A percentile compares a stretch with the other conserved stretches of the same genome.
Conservation (phyloP, 2,329 filamentous ascomycete genomes). For the Penicillium corylophilum region DNA sequence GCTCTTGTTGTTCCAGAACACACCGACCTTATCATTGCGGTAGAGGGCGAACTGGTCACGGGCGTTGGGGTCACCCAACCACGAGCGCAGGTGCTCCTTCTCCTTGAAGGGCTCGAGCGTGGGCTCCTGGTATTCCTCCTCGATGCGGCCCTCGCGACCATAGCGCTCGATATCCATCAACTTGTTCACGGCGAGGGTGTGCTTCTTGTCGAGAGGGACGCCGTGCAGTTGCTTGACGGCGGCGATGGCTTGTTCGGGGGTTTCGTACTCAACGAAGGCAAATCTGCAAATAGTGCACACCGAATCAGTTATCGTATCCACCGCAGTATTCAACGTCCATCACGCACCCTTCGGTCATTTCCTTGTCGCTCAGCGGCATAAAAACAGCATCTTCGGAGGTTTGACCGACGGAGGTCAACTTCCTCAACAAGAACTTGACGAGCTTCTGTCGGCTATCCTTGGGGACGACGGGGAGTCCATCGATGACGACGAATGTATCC, state of each 20-base stretch:
- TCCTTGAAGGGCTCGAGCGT: slow-evolving; percentile 81
- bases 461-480: slow-evolving; percentile 85
- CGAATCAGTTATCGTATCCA: slow-evolving; percentile 15
- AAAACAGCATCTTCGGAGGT: slow-evolving; percentile 83
- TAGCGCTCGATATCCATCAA: slow-evolving; percentile 96
- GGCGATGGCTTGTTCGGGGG: slow-evolving; percentile 81
- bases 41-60: slow-evolving; percentile 96
- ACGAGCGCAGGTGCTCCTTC: slow-evolving; percentile 92
- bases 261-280: slow-evolving; percentile 95
- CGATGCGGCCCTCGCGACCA: slow-evolving; percentile 86
- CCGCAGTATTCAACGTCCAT: neutral
- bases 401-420: slow-evolving; percentile 81
- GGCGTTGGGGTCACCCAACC: slow-evolving; percentile 83
- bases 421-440: slow-evolving; percentile 92
- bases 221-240: slow-evolving; percentile 86
- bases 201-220: slow-evolving; percentile 90
- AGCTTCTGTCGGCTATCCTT: slow-evolving; percentile 92
- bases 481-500: slow-evolving; percentile 93
- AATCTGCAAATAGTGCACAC: slow-evolving; percentile 58
- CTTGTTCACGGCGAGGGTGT: slow-evolving; percentile 95
- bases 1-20: slow-evolving; percentile 98
- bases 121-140: slow-evolving; percentile 84
- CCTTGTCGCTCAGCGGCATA: slow-evolving; percentile 90
- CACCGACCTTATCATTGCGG: slow-evolving; percentile 84
- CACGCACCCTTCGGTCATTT: slow-evolving; percentile 78